Base-by-base conservation (phyloP, 2,329 filamentous ascomycete genomes). In the Penicillium thymicola region DNA sequence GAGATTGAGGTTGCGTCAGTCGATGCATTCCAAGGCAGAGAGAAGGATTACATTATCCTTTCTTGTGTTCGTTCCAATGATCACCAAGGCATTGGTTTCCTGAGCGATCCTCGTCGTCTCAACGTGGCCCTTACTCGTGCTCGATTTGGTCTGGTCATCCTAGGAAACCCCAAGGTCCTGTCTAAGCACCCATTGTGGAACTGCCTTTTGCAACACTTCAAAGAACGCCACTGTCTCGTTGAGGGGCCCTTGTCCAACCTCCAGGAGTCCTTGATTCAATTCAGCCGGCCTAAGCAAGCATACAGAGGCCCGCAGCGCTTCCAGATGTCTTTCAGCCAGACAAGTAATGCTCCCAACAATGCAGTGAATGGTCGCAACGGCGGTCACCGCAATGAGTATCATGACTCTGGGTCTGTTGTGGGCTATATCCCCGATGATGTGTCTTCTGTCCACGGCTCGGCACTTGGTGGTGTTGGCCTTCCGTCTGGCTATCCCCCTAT, bases 101-200 rank as follows among this genome's bases (percentile, higher is more conserved):
- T 99, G 80, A 97, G 92, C 59, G 94, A 99, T 67, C 94, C 94
- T 51, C 90, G 94, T 64, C 93, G 94, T 81, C 86, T 99, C 68
- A 99, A 99, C 71, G 94, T 99, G 23, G 94, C 93, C 38, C 83
- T 99, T 64, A 99, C 94, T 49, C 90, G 94, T 79, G 94, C 94
- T 60, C 97, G 97, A 76, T 99, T 93, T 69, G 94, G 94, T 57
- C 81, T 97, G 32, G 94, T 97, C 58, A 97, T 99, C 70, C 86
- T 99, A 9, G 94, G 94, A 61, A 99, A 99, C 70, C 94, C 94
- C 32, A 97, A 97, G 78, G 92, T 99, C 37, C 79, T 99, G 42
- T 94, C 92, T 40, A 99, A 99, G 81, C 94, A 99, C 72, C 94
- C 96, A 60, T 82, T 99, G 38, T 99, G 94, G 94, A 94, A 99